phyloP scores from a whole-genome alignment of 768 basidiomycete genomes.

The Xerocomus brunneocitrinus region DNA sequence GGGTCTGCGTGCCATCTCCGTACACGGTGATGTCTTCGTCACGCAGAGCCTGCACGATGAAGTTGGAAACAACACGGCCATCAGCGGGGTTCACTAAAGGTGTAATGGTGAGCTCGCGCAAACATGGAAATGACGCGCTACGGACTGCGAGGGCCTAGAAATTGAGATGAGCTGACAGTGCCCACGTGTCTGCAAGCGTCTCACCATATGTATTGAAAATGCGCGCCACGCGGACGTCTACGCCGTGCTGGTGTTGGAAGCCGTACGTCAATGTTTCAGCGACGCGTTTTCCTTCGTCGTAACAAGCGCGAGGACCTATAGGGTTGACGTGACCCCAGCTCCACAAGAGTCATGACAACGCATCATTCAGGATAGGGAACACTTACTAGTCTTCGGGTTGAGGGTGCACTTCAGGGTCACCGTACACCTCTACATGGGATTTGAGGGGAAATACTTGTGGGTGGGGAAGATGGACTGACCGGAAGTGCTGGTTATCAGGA shows the following conservation, averaged over 20 bases:
- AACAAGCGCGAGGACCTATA: conserved; percentile 97
- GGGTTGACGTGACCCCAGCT: conserved; percentile 99
- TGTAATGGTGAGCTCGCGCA: conserved; percentile 21
- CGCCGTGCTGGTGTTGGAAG: conserved; percentile 89
- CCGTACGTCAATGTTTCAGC: conserved; percentile 98
- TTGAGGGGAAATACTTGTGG: neutral
- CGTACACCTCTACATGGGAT: conserved; percentile 77
- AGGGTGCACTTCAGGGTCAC: conserved; percentile 97
- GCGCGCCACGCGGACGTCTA: conserved; percentile 94
- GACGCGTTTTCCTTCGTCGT: conserved; percentile 99
- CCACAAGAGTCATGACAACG: conserved; percentile 16
- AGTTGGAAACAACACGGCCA: conserved; percentile 98
- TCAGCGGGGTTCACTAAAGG: conserved; percentile 87
- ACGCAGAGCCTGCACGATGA: conserved; percentile 94
- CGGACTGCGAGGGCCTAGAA: conserved; percentile 60
- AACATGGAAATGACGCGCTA: conserved; percentile 31
- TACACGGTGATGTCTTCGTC: conserved; percentile 98
- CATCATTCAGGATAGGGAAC: neutral
- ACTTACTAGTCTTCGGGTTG: conserved; percentile 92
- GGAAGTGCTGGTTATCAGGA: conserved; percentile 93
- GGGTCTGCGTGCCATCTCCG: conserved; percentile 89
- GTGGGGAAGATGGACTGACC: conserved; percentile 43
- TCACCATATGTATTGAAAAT: conserved; percentile 95
- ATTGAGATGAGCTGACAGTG: neutral
- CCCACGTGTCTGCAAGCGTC: neutral